Percentiles rank a stretch among this genome's conserved stretches.
phyloP scores from a whole-genome alignment of 1,139 yeast species.

The Kurtzmaniella quercitrusa region DNA sequence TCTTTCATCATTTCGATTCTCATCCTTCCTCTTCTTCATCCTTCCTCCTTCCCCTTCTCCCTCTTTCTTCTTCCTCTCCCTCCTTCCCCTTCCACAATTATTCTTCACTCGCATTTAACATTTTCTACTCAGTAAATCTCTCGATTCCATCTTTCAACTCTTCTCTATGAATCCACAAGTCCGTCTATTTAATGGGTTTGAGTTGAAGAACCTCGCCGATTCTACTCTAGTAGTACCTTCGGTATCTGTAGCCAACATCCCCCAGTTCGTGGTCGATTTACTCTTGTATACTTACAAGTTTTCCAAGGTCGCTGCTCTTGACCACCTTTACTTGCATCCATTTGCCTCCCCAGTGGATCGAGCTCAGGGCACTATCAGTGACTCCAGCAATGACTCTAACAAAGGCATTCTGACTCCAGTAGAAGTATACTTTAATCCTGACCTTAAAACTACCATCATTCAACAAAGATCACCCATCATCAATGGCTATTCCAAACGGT shows the following conservation, averaged over 20 bases:
- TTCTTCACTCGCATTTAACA: not conserved
- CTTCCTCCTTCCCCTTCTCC: no score
- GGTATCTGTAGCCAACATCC: constrained; percentile 84
- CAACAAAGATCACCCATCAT: constrained; percentile 86
- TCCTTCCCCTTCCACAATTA: no score
- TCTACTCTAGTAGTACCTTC: constrained; percentile 61
- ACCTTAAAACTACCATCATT: constrained; percentile 47
- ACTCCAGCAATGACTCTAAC: constrained; percentile 7
- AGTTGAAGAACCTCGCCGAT: constrained; percentile 2
- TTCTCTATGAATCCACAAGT: not conserved
- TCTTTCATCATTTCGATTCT: no score
- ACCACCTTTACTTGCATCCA: constrained; percentile 66
- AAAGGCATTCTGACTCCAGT: constrained; percentile 52
- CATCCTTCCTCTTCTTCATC: no score
- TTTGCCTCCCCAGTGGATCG: constrained; percentile 77
- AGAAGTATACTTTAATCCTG: constrained; percentile 50
- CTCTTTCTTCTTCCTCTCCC: no score
- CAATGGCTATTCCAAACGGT: constrained; percentile 53
- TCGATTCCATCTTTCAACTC: no score
- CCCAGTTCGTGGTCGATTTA: constrained; percentile 77
- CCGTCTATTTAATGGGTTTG: not conserved
- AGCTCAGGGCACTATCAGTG: constrained; percentile 10
- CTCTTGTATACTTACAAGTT: constrained; percentile 60
- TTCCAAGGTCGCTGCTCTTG: constrained; percentile 49
- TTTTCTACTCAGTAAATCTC: no score